Base-by-base conservation (phyloP, 2,329 filamentous ascomycete genomes). In the Lasiodiplodia sp. region DNA sequence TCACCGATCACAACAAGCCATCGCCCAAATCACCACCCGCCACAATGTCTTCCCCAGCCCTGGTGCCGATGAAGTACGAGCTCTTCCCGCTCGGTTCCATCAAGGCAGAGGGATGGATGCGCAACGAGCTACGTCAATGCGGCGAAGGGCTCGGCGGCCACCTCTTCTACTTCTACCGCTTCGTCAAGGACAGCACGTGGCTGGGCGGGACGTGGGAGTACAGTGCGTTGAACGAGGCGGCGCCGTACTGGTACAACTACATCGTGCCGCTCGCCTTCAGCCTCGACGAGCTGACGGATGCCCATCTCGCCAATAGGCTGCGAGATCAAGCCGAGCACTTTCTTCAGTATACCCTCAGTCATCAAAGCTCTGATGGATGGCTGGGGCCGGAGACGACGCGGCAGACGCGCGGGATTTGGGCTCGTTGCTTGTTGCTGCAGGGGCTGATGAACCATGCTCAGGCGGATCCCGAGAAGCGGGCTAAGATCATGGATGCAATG, bases 161-260 rank as follows among this genome's bases (percentile, higher is more conserved):
- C 68, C 73, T 85, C 69, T 81, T 82, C 71, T 82, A 87, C 55
- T 88, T 88, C 71, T 88, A 86, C 75, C 80, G 80, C n/a, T 86
- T 82, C 70, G 85, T 88, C 18, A 78, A 81, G 3, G 74, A 86
- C 68, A 83, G 81, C 3, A 77, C 78, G 12, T 89, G 86, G 86
- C 73, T 86, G 2, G 86, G 85, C 2, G 85, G 86, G 6, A 38
- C 47, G 12, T 73, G 78, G 4, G 86, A 88, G 71, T 88, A 88
- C 71, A 86, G 81, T 14, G 76, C 76, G 23, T 76, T 88, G 3
- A 82, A 87, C 71, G 87, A 89, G 76, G 84, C 82, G 2, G 81
- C 83, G 40, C 85, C 86, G 0, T 89, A 89, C 73, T 88, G 86
- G 85, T 85, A 87, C 73, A 88, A 88, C 71, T 84, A 82, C 10